Conservation (phyloP, 345 rosid species). For the Gossypium rotundifolium region DNA sequence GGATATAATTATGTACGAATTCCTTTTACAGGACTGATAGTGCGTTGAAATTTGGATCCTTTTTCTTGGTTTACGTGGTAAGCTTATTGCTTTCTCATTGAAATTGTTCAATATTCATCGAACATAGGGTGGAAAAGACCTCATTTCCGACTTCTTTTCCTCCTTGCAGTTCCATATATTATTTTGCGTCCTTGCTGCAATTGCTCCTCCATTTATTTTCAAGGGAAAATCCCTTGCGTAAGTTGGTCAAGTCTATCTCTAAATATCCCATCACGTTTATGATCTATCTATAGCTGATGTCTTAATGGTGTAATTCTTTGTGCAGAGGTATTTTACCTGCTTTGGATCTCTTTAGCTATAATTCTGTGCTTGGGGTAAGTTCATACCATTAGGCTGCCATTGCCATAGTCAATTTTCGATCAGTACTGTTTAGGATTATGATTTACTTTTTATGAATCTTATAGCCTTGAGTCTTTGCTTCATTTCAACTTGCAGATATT, state of each 20-base stretch:
- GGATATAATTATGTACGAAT: neutral
- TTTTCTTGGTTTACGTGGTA: slow-evolving; percentile 79
- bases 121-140: slow-evolving; percentile 9
- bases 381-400: neutral
- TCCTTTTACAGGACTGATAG: slow-evolving; percentile 82
- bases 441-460: neutral
- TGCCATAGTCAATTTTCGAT: neutral
- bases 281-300: slow-evolving; percentile 17
- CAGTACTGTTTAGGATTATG: neutral
- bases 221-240: slow-evolving; percentile 93
- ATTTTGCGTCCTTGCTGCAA: slow-evolving; percentile 76
- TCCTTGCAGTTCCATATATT: slow-evolving; percentile 71
- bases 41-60: slow-evolving; percentile 90
- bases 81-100: slow-evolving; percentile 17
- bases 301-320: slow-evolving; percentile 22
- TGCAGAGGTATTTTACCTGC: slow-evolving; percentile 95
- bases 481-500: slow-evolving; percentile 50
- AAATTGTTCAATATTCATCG: slow-evolving; percentile 7
- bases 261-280: neutral
- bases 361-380: slow-evolving; percentile 74
- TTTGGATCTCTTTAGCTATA: slow-evolving; percentile 42
- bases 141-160: slow-evolving; percentile 19
- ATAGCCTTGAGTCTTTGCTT: neutral
- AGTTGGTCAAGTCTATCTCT: slow-evolving; percentile 26
- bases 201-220: slow-evolving; percentile 88